phyloP scores from a whole-genome alignment of 139 green algal species.

The Auxenochlorella pyrenoidosa region DNA sequence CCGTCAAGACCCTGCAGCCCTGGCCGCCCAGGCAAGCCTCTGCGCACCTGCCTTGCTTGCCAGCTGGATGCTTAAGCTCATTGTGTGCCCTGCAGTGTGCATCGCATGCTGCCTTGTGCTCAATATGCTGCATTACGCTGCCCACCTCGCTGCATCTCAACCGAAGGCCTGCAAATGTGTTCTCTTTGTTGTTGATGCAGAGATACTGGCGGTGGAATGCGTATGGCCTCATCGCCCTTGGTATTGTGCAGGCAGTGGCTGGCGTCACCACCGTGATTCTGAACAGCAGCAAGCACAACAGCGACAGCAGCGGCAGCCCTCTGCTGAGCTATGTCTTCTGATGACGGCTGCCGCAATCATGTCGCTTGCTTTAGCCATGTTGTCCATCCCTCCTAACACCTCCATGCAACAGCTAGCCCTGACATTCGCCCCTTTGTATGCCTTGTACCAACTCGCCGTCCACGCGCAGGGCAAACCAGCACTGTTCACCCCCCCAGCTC shows the following conservation, averaged over 20 bases:
- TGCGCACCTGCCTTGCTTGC: background rate
- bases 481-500: no score
- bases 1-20: background rate
- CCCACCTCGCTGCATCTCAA: no score
- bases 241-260: constrained; percentile 25
- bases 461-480: no score
- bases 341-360: background rate
- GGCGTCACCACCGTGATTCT: constrained; percentile 34
- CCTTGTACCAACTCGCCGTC: background rate
- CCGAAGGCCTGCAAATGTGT: background rate
- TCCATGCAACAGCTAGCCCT: no score
- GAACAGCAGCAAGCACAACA: background rate
- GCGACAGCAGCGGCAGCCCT: background rate
- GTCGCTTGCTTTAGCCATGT: background rate
- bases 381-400: background rate
- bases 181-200: background rate
- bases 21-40: background rate
- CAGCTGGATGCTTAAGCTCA: background rate
- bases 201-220: constrained; percentile 38
- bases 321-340: background rate
- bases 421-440: background rate
- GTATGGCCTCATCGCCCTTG: constrained; percentile 29
- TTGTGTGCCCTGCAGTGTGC: background rate
- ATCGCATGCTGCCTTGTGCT: background rate
- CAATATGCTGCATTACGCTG: background rate